Evolutionary conservation across 2,329 filamentous ascomycete genomes (phyloP).

Genomic region (Chaetomiaceae sp.): DNA sequence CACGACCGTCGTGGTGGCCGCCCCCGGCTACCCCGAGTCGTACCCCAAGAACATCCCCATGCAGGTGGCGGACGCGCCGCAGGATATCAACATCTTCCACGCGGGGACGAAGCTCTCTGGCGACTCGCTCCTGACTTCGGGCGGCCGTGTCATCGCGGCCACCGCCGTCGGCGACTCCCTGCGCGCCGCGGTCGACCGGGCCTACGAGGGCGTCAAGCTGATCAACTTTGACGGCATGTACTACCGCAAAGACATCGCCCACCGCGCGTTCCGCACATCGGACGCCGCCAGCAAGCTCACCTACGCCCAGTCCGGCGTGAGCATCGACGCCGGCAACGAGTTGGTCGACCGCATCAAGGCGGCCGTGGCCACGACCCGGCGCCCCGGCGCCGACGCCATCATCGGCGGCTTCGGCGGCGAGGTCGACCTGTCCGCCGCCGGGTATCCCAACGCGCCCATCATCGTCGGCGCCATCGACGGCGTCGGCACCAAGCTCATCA

Average conservation of each 20-base stretch:
- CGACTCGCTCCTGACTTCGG: slow-evolving; percentile 66
- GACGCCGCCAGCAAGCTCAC: slow-evolving; percentile 59
- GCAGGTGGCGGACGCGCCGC: slow-evolving; percentile 42
- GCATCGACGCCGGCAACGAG: slow-evolving; percentile 88
- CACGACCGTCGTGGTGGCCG: slow-evolving; percentile 89
- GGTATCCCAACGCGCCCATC: slow-evolving; percentile 70
- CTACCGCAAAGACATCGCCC: slow-evolving; percentile 87
- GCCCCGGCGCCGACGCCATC: slow-evolving; percentile 83
- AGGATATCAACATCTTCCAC: slow-evolving; percentile 76
- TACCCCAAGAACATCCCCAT: slow-evolving; percentile 75
- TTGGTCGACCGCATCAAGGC: slow-evolving; percentile 90
- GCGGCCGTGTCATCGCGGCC: slow-evolving; percentile 90
- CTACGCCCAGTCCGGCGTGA: slow-evolving; percentile 89
- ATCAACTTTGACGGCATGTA: slow-evolving; percentile 88
- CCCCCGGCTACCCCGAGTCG: slow-evolving; percentile 81
- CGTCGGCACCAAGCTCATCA: slow-evolving; percentile 94
- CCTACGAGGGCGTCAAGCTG: slow-evolving; percentile 76
- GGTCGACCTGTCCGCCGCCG: slow-evolving; percentile 70
- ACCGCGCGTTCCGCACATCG: slow-evolving; percentile 58
- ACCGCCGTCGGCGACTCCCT: slow-evolving; percentile 71
- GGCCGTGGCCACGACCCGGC: slow-evolving; percentile 77
- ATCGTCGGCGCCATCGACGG: slow-evolving; percentile 94
- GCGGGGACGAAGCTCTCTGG: slow-evolving; percentile 72
- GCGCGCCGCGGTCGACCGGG: slow-evolving; percentile 75
- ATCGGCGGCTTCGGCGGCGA: slow-evolving; percentile 95